Base-by-base conservation (phyloP, 1,284 basidiomycete species). In the Apiotrichum gracile region DNA sequence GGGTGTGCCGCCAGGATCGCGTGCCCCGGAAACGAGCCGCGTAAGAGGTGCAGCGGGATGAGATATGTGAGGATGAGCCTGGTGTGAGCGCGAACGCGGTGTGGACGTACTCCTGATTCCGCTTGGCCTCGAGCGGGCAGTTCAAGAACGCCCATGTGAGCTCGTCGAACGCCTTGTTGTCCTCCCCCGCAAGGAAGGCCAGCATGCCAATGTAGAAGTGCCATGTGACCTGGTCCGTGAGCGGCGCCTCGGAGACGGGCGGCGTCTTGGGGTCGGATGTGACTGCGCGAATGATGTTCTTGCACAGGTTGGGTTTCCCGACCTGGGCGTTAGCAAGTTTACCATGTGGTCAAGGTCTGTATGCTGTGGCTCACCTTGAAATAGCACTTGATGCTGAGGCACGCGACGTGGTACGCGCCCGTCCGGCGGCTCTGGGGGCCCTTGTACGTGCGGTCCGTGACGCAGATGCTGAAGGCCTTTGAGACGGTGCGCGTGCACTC, bases 321-420 rank as follows among this genome's bases (percentile, higher is more conserved):
- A 97, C 84, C 87, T 92, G 68, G 27, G 13, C 6, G n/a, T 21
- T 8, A 24, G 24, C 13, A 17, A 5, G 26, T 29, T 47, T 53
- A 44, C 38, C 40, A 33, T 49, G 47, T 26, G 14, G 13, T 25
- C 13, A 25, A 40, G 21, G 24, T 8, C 39, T 22, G 21, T 5
- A 21, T 39, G 25, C 21, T 22, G 19, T 6, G 27, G 77, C 84
- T 64, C 73, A 86, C 91, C 66, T 86, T 85, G 79, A 97, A 97
- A 76, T 98, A 98, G 47, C 85, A 89, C 71, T 97, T 96, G 74
- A 98, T 79, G 35, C 92, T 85, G 55, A 96, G 78, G 8, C 87
- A 87, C 1, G 93, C 92, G n/a, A 96, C 82, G 65, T 92, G 90
- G 75, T 97, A 98, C 0, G 92, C 84, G 3, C 93, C 94, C 85